phyloP scores from a whole-genome alignment of 306 rosid species.

The Gastrolobium bilobum region DNA sequence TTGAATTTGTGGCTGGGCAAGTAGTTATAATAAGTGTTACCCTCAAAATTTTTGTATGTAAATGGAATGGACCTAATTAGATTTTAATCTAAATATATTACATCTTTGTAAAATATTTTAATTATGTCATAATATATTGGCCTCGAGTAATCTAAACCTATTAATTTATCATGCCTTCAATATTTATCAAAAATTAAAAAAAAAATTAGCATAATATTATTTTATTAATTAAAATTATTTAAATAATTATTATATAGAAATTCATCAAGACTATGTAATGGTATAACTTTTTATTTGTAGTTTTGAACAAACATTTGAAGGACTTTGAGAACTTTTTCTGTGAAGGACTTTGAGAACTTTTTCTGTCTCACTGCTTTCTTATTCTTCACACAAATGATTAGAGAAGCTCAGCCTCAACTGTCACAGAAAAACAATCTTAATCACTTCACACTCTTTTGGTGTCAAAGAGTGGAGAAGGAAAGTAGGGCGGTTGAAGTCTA shows the following conservation, averaged over 20 bases:
- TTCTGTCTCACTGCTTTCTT: slow-evolving; percentile 11
- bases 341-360: no score
- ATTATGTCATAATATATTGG: no score
- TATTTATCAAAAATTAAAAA: no score
- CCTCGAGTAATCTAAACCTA: no score
- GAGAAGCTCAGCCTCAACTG: slow-evolving; percentile 26
- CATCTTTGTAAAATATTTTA: no score
- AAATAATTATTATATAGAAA: no score
- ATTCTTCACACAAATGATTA: slow-evolving; percentile 39
- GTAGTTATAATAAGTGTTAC: neutral
- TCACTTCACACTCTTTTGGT: slow-evolving; percentile 47
- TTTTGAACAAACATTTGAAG: no score
- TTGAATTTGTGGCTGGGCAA: neutral
- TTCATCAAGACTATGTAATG: neutral
- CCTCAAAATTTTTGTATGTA: neutral
- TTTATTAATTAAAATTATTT: no score
- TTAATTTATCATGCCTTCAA: no score
- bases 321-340: neutral
- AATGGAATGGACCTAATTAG: no score
- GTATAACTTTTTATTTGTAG: neutral
- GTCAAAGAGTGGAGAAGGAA: neutral
- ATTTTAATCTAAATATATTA: no score
- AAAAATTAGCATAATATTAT: no score
- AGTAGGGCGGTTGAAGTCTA: slow-evolving; percentile 35
- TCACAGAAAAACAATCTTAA: slow-evolving; percentile 39